Evolutionary conservation across 768 basidiomycete species (phyloP).

Genomic region (Pisolithus tinctorius): DNA sequence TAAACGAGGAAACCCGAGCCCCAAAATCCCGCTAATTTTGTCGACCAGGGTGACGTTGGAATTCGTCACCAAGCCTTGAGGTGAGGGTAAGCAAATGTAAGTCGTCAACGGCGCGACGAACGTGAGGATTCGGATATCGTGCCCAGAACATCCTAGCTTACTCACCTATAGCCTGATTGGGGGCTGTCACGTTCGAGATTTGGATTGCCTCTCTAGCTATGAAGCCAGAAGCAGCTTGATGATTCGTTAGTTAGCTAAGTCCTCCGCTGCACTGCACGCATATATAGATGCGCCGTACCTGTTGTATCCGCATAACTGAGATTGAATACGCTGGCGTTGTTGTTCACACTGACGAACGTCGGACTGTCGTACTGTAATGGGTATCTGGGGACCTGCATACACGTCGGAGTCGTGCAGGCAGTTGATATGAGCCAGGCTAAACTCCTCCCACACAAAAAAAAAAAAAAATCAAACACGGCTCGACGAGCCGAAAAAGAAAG

Average conservation of each 20-base stretch:
- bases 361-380: conserved; percentile 62
- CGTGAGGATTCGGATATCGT: background rate
- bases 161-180: conserved; percentile 65
- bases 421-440: conserved; percentile 70
- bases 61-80: conserved; percentile 51
- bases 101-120: background rate
- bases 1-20: conserved; percentile 69
- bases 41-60: conserved; percentile 60
- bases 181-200: conserved; percentile 52
- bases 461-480: no score
- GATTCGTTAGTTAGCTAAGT: background rate
- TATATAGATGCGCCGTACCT: conserved; percentile 35
- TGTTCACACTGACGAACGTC: conserved; percentile 54
- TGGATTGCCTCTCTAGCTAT: conserved; percentile 59
- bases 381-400: conserved; percentile 58
- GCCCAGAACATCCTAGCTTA: conserved; percentile 1
- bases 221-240: conserved; percentile 59
- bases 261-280: background rate
- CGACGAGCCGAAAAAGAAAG: background rate
- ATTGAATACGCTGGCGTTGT: conserved; percentile 54
- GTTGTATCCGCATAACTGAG: conserved; percentile 64
- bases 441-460: background rate
- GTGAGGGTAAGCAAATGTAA: background rate
- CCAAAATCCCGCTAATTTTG: conserved; percentile 64
- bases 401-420: conserved; percentile 47